phyloP scores from a whole-genome alignment of 2,329 filamentous ascomycete species.

The Colletotrichum higginsianum region DNA sequence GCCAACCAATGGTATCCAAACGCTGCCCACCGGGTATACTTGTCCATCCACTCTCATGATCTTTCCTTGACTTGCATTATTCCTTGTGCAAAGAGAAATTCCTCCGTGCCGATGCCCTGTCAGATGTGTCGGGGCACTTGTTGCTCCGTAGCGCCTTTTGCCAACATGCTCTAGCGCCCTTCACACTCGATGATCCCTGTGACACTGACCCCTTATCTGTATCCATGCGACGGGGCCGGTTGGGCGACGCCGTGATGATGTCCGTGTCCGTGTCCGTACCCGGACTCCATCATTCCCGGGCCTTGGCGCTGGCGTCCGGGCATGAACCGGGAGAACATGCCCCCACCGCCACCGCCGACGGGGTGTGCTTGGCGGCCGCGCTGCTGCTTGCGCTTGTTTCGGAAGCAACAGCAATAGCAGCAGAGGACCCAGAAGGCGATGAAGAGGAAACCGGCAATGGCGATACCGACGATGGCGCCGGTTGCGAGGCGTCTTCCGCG shows the following conservation, averaged over 20 bases:
- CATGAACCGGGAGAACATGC: slow-evolving; percentile 29
- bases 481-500: slow-evolving; percentile 42
- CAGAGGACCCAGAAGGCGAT: slow-evolving; percentile 32
- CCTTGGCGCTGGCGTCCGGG: slow-evolving; percentile 22
- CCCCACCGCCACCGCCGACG: slow-evolving; percentile 13
- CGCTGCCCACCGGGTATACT: slow-evolving; percentile 4
- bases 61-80: background rate
- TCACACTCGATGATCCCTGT: too few species aligned
- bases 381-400: slow-evolving; percentile 37
- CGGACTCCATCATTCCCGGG: slow-evolving; percentile 37
- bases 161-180: background rate
- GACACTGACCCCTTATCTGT: background rate
- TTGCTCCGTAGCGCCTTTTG: background rate
- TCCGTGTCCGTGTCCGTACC: slow-evolving; percentile 26
- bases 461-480: slow-evolving; percentile 41
- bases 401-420: slow-evolving; percentile 42
- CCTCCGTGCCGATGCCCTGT: background rate
- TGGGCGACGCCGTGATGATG: slow-evolving; percentile 28
- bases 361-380: slow-evolving; percentile 13
- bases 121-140: background rate
- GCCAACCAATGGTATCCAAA: background rate
- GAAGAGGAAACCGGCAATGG: slow-evolving; percentile 40
- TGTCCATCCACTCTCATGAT: background rate
- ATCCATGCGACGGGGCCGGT: slow-evolving; percentile 26
- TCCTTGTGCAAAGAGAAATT: background rate